A percentile compares a stretch with the other conserved stretches of the same genome.
phyloP scores from a whole-genome alignment of 306 rosid genomes.

The Leucaena leucocephala region DNA sequence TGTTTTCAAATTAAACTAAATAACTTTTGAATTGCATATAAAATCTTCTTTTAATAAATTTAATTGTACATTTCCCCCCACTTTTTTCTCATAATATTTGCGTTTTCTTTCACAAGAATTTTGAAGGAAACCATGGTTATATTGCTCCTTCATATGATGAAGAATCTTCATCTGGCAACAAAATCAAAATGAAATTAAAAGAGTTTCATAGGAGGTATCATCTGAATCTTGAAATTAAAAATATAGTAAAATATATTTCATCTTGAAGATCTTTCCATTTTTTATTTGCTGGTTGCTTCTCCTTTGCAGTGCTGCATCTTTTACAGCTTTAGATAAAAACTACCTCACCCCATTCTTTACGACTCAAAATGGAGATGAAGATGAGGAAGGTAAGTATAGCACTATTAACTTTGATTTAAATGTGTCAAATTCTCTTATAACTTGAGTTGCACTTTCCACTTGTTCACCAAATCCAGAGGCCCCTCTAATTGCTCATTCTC shows the following conservation, averaged over 20 bases:
- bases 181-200: conserved; percentile 88
- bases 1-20: conserved; percentile 21
- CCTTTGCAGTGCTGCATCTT: conserved; percentile 76
- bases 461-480: background rate
- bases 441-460: conserved; percentile 2
- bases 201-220: conserved; percentile 87
- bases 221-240: conserved; percentile 23
- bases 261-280: conserved; percentile 8
- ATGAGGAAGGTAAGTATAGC: conserved; percentile 65
- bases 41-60: background rate
- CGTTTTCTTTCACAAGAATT: conserved; percentile 42
- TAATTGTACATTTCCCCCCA: conserved; percentile 13
- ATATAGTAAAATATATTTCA: conserved; percentile 7
- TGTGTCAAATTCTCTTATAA: conserved; percentile 7
- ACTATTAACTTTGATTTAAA: conserved; percentile 15
- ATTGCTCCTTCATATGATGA: conserved; percentile 77
- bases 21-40: conserved; percentile 12
- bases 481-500: conserved; percentile 24
- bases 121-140: conserved; percentile 68
- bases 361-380: conserved; percentile 88
- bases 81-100: conserved; percentile 20
- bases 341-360: conserved; percentile 97
- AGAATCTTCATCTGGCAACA: conserved; percentile 81
- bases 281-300: conserved; percentile 33
- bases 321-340: conserved; percentile 87